These are phyloP conservation scores for Cunninghamia lanceolata DNA, from an alignment of 75 land plant species.

Conservation along the genomic window DNA sequence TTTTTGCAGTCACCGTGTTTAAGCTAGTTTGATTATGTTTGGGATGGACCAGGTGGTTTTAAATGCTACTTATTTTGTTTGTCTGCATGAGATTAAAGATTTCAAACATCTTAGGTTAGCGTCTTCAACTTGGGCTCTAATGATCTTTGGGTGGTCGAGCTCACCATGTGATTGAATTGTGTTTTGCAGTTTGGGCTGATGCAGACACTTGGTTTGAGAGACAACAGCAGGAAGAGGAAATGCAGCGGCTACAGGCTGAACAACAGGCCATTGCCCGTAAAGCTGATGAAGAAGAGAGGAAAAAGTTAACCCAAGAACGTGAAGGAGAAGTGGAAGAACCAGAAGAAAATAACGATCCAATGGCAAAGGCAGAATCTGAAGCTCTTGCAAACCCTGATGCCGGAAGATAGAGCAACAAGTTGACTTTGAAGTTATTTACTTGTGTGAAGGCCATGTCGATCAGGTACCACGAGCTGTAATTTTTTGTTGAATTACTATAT, in stretches of 20 bases:
- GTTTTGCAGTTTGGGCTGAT: constrained; percentile 94
- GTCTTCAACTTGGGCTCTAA: neutral
- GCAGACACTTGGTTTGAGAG: constrained; percentile 99
- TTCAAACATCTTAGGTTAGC: neutral
- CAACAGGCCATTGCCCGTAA: constrained; percentile 67
- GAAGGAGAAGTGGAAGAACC: constrained; percentile 82
- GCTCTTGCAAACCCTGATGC: constrained; percentile 19
- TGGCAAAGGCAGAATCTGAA: constrained; percentile 85
- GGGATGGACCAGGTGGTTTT: neutral
- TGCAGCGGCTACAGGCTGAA: constrained; percentile 77
- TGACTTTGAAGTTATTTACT: neutral
- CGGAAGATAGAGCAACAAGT: neutral
- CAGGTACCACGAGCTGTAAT: neutral
- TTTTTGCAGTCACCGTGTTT: neutral
- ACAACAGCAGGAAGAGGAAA: constrained; percentile 91
- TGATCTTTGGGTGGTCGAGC: neutral
- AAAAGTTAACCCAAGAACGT: constrained; percentile 61
- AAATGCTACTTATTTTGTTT: neutral
- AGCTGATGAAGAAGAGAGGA: constrained; percentile 79
- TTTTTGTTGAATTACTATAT: neutral
- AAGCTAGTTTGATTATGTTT: neutral
- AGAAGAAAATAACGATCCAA: constrained; percentile 62
- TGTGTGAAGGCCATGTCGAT: neutral
- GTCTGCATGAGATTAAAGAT: neutral
- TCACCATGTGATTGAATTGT: neutral